Conservation (phyloP, 2,329 filamentous ascomycete genomes). For the Cercospora sesami region DNA sequence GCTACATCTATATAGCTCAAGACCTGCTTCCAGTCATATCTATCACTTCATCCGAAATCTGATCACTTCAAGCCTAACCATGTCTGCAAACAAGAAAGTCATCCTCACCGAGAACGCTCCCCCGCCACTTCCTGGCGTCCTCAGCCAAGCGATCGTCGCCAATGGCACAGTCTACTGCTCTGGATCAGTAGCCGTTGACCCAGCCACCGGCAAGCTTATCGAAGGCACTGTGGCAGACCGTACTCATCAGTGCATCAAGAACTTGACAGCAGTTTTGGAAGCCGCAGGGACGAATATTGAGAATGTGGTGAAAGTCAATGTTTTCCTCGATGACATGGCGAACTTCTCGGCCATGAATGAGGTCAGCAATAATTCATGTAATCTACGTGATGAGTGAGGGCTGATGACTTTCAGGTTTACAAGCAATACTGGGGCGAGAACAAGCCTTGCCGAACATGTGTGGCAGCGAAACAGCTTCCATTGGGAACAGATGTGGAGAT, state of each 20-base stretch:
- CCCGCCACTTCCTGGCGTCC: constrained; percentile 31
- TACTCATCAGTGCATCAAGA: constrained; percentile 59
- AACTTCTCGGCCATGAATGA: constrained; percentile 63
- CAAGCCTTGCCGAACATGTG: constrained; percentile 46
- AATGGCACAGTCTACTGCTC: constrained; percentile 72
- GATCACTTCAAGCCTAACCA: constrained; percentile 6
- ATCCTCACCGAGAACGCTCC: constrained; percentile 35
- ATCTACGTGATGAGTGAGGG: background rate
- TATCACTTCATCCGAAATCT: background rate
- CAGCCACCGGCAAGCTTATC: constrained; percentile 55
- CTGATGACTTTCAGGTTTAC: constrained; percentile 44
- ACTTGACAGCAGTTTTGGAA: constrained; percentile 60
- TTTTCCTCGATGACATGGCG: constrained; percentile 66
- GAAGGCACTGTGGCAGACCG: constrained; percentile 59
- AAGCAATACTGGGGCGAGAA: constrained; percentile 36
- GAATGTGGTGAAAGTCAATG: constrained; percentile 66
- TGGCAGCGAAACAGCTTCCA: constrained; percentile 55
- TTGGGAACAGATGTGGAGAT: constrained; percentile 55
- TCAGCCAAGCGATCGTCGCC: constrained; percentile 41
- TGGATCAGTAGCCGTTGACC: constrained; percentile 61
- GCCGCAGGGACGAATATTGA: constrained; percentile 60
- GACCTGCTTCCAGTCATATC: background rate
- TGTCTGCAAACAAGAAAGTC: constrained; percentile 32
- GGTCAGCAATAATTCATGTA: background rate
- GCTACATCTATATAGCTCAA: background rate